Percentiles rank a stretch among this genome's conserved stretches.
Conservation (phyloP, 306 rosid genomes). For the Corylus avellana region DNA sequence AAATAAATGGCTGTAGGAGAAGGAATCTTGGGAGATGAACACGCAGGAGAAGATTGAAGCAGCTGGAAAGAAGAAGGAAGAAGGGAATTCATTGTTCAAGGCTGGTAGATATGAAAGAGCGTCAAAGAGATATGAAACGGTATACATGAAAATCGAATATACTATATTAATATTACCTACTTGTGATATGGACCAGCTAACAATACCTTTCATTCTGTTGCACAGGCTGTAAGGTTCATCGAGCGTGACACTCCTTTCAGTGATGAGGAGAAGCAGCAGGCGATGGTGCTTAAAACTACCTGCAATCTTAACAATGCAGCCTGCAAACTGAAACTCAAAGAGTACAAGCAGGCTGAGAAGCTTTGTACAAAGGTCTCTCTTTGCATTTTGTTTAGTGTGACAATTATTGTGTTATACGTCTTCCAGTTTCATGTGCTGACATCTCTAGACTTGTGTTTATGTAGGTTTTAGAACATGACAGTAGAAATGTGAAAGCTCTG, state of each 20-base stretch:
- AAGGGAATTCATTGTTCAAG: conserved; percentile 45
- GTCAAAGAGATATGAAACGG: conserved; percentile 51
- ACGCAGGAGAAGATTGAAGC: conserved; percentile 45
- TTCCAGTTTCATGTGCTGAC: too few species aligned
- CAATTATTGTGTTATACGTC: too few species aligned
- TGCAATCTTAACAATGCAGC: conserved; percentile 88
- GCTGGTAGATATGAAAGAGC: conserved; percentile 48
- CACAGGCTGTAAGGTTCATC: conserved; percentile 68
- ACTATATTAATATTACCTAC: conserved; percentile 14
- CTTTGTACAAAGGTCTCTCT: too few species aligned
- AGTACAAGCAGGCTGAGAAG: too few species aligned
- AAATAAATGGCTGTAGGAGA: conserved; percentile 23
- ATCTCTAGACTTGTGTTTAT: too few species aligned
- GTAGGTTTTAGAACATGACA: too few species aligned
- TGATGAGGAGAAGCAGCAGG: conserved; percentile 68
- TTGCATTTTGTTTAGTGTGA: too few species aligned
- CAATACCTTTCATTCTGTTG: too few species aligned
- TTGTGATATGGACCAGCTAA: neutral
- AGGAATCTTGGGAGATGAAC: conserved; percentile 51
- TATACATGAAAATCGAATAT: neutral
- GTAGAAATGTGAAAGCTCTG: too few species aligned
- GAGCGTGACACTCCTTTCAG: conserved; percentile 64
- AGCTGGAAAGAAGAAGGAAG: conserved; percentile 45
- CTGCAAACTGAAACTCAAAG: conserved; percentile 32
- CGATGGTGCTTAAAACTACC: conserved; percentile 66